A percentile compares a stretch with the other conserved stretches of the same genome.
Conservation (phyloP, 2,329 filamentous ascomycete species). For the Neonectria coccinea region DNA sequence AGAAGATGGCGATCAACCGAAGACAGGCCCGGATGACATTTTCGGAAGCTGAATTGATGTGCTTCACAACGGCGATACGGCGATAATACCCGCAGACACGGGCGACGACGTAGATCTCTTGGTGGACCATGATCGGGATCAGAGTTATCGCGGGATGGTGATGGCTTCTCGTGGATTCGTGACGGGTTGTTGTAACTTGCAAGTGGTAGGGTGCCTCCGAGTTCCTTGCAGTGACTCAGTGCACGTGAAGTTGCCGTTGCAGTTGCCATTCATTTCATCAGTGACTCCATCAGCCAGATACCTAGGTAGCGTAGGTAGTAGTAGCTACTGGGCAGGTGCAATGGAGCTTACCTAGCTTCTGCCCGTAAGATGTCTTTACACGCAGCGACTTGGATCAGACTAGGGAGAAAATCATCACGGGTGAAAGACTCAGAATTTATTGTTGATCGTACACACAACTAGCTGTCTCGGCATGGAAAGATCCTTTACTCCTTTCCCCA, state of each 20-base stretch:
- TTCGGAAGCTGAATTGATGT: background rate
- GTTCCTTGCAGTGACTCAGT: no score
- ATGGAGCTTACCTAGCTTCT: no score
- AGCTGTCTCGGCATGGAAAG: background rate
- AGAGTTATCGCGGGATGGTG: background rate
- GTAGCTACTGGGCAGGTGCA: no score
- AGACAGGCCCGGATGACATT: background rate
- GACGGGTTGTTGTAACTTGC: no score
- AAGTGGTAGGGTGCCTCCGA: no score
- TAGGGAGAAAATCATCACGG: no score
- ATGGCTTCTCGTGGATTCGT: no score
- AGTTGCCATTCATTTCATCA: no score
- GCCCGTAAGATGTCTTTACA: background rate
- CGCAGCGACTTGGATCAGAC: no score
- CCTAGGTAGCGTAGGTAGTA: no score
- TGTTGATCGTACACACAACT: background rate
- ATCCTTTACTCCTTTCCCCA: background rate
- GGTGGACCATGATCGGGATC: background rate
- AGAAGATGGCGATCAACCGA: background rate
- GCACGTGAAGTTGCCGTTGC: no score
- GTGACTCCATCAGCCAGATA: no score
- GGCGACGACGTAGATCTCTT: background rate
- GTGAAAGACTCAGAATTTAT: background rate
- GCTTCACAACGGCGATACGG: background rate
- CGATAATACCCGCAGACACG: background rate